Evolutionary conservation across 2,329 filamentous ascomycete species (phyloP), one percentile per base, ranked within the genome.

Genomic region (Periconia sp.): DNA sequence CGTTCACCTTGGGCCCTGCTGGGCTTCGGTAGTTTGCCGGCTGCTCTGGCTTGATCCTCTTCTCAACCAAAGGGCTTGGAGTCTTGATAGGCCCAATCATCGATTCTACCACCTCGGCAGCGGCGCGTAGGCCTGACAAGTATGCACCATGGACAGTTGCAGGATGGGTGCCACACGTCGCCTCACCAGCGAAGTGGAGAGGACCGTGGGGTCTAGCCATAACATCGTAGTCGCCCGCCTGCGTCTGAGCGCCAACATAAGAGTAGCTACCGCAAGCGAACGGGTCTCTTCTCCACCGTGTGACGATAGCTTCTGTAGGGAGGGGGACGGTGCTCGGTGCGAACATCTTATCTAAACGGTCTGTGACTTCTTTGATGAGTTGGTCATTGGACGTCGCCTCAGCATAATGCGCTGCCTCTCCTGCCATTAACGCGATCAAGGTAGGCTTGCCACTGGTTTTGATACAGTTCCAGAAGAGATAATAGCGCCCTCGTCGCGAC

Each of bases 91-190:
- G 86, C 1, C 94, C 94, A 22, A 94, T 77, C 66, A 96, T 81
- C 3, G 83, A 76, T 40, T 92, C 86, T 25, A 96, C 76, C 2
- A 99, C 82, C 62, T 97, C 92, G 3, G 88, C 86, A 9, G 94
- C 94, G 3, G 88, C 94, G 36, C 94, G 86, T 5, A 99, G 78
- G 3, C 94, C 95, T 2, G 94, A 96, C 4, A 99, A 77, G 64
- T 97, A 99, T 7, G 94, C 95, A 5, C 94, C 94, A 57, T 99
- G 94, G 0, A 99, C 94, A 2, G 94, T 99, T 22, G 95, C 94
- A 10, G 95, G 94, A 65, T 99, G 92, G 1, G 91, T 96, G 33
- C 89, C 91, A 57, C 89, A 96, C 1, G 95, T 99, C 48, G 96
- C 94, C 71, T 99, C 94, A 34, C 94, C 94, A 12, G 92, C 94